These are phyloP conservation scores for Prunus mongolica DNA, from an alignment of 306 rosid genomes.

Conservation along the genomic window DNA sequence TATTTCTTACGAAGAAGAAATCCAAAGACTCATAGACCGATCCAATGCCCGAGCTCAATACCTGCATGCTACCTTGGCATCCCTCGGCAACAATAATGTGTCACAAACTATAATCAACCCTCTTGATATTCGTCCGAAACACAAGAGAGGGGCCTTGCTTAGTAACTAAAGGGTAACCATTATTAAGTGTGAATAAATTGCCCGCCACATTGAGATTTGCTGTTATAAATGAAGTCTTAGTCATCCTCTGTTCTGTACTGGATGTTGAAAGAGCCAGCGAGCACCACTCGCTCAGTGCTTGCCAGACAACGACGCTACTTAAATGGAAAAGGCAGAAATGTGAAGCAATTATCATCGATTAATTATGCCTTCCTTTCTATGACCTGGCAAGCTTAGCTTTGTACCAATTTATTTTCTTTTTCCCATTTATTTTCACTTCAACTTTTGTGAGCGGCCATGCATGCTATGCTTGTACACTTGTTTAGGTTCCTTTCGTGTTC, in stretches of 20 bases:
- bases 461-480: not conserved
- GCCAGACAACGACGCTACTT: not conserved
- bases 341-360: not conserved
- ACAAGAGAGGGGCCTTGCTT: too few relatives aligned
- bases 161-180: too few relatives aligned
- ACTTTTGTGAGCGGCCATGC: not conserved
- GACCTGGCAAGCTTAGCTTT: not conserved
- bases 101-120: not conserved
- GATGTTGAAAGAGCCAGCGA: too few relatives aligned
- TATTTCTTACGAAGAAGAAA: not conserved
- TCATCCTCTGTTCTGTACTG: too few relatives aligned
- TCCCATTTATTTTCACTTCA: not conserved
- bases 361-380: too few relatives aligned
- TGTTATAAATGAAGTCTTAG: too few relatives aligned
- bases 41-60: not conserved
- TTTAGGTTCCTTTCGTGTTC: not conserved
- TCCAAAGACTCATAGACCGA: not conserved
- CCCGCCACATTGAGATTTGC: too few relatives aligned
- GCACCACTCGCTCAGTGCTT: not conserved
- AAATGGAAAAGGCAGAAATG: not conserved
- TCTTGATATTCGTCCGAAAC: too few relatives aligned
- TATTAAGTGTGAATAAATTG: too few relatives aligned
- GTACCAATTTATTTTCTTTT: not conserved
- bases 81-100: not conserved
- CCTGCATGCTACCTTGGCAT: not conserved